Conservation (phyloP, 2,329 filamentous ascomycete genomes). For the Aureobasidium sp. region DNA sequence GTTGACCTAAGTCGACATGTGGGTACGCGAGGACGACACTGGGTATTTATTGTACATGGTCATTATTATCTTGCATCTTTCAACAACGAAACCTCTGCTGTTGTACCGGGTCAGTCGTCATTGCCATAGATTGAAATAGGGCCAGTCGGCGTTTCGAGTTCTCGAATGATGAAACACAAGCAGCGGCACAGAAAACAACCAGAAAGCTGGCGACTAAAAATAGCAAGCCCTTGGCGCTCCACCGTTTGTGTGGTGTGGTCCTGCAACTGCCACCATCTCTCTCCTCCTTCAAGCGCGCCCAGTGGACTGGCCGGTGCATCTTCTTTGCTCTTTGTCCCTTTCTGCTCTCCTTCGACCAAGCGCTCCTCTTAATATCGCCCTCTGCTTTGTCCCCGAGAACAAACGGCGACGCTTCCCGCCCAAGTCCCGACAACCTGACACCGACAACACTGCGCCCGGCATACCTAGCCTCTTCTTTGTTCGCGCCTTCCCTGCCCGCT, state of each 20-base stretch:
- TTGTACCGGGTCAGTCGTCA: too few relatives aligned
- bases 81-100: neutral
- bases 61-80: neutral
- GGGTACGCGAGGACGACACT: neutral
- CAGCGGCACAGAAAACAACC: constrained; percentile 1
- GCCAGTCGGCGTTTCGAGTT: neutral
- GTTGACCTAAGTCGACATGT: constrained; percentile 6
- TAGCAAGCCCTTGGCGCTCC: constrained; percentile 8
- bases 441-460: neutral
- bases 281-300: constrained; percentile 7
- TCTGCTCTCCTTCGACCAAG: neutral
- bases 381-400: neutral
- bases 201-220: neutral
- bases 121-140: neutral
- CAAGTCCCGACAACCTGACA: neutral
- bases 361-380: neutral
- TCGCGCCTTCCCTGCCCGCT: neutral
- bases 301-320: neutral
- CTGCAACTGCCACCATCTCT: neutral
- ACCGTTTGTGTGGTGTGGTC: constrained; percentile 7
- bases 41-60: neutral
- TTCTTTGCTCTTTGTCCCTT: constrained; percentile 8
- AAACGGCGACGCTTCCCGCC: constrained; percentile 1
- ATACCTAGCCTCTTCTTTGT: constrained; percentile 10
- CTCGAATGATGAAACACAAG: constrained; percentile 1